These are phyloP conservation scores for Penicillium oxalicum DNA, from an alignment of 2,329 filamentous ascomycete genomes.

Conservation along the genomic window DNA sequence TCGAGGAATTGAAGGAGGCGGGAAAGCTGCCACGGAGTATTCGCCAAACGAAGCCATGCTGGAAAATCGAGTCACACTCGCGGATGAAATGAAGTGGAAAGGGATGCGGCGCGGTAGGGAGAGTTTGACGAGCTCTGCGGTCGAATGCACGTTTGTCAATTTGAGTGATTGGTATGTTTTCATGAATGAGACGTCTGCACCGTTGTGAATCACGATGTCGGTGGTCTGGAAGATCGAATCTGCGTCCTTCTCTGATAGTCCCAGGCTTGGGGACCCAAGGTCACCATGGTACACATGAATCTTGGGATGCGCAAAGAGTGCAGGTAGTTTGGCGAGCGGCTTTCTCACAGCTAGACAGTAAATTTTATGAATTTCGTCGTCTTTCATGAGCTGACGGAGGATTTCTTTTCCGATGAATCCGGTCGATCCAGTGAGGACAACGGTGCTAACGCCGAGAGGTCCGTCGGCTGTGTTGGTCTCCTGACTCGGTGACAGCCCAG, in stretches of 20 bases:
- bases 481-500: background rate
- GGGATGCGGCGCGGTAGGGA: conserved; percentile 20
- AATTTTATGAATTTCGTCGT: conserved; percentile 6
- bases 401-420: conserved; percentile 20
- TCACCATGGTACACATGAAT: conserved; percentile 12
- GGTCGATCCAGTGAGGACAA: conserved; percentile 16
- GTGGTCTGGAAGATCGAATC: conserved; percentile 12
- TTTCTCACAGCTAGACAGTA: conserved; percentile 17
- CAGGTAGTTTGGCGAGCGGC: background rate
- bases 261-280: conserved; percentile 10
- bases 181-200: conserved; percentile 25
- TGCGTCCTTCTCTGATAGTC: conserved; percentile 11
- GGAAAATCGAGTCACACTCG: conserved; percentile 15
- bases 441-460: background rate
- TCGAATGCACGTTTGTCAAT: conserved; percentile 23
- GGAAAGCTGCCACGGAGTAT: conserved; percentile 8
- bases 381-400: conserved; percentile 8
- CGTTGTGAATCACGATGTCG: conserved; percentile 24
- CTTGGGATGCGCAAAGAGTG: conserved; percentile 12
- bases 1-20: conserved; percentile 24
- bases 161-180: conserved; percentile 27
- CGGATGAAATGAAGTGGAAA: conserved; percentile 28
- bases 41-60: conserved; percentile 12
- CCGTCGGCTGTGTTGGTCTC: background rate
- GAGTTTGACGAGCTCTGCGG: conserved; percentile 21